These are phyloP conservation scores for Penicillium ucsense DNA, from an alignment of 495 filamentous ascomycete species.

Conservation along the genomic window DNA sequence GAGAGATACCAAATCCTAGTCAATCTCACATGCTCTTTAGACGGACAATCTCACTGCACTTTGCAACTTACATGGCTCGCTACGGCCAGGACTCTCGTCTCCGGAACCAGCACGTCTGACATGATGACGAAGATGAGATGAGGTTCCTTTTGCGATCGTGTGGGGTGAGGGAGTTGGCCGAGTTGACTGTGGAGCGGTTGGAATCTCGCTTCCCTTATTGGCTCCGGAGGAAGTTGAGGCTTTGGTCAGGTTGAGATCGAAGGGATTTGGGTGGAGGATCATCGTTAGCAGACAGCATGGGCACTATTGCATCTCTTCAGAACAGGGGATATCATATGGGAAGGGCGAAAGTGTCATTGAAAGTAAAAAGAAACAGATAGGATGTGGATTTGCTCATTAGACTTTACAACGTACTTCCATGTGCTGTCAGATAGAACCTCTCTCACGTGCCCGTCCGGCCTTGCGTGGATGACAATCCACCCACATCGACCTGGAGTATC, in stretches of 20 bases:
- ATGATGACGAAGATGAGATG: constrained; percentile 12
- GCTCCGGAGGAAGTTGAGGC: constrained; percentile 1
- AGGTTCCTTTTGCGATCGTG: neutral
- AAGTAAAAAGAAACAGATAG: too few relatives aligned
- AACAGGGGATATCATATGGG: neutral
- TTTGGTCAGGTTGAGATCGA: neutral
- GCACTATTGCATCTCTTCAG: too few relatives aligned
- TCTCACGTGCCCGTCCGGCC: too few relatives aligned
- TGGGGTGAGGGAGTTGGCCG: neutral
- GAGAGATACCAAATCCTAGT: too few relatives aligned
- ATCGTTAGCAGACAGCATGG: neutral
- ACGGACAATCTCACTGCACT: constrained; percentile 1
- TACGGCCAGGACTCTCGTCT: constrained; percentile 82
- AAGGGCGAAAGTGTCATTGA: neutral
- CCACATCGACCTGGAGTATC: too few relatives aligned
- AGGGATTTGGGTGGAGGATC: neutral
- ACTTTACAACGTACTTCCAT: too few relatives aligned
- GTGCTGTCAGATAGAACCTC: too few relatives aligned
- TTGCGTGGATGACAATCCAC: too few relatives aligned
- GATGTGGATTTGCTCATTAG: too few relatives aligned
- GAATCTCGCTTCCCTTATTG: constrained; percentile 17
- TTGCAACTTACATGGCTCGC: constrained; percentile 83
- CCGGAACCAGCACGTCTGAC: constrained; percentile 50
- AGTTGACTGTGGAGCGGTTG: neutral
- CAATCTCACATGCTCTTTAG: too few relatives aligned